phyloP scores from a whole-genome alignment of 2,329 filamentous ascomycete species.

The Epichloe coenophiala region DNA sequence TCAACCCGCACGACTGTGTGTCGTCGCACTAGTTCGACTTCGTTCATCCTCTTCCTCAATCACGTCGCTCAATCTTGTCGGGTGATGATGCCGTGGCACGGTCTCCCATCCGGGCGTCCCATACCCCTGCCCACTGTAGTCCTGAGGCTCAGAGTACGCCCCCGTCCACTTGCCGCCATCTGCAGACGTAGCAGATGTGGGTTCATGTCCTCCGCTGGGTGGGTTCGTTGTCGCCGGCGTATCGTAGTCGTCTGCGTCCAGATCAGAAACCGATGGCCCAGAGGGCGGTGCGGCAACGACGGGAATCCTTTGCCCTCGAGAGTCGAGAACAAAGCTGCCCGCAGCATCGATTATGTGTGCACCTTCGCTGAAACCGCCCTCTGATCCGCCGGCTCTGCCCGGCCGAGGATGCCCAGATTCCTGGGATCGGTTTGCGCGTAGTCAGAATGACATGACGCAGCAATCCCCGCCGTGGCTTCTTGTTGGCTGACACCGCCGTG shows the following conservation, averaged over 20 bases:
- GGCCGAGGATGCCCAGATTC: constrained; percentile 9
- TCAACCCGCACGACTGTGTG: constrained; percentile 36
- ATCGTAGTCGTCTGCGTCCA: constrained; percentile 43
- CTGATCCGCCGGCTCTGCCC: constrained; percentile 28
- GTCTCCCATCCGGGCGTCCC: constrained; percentile 60
- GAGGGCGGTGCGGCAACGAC: constrained; percentile 31
- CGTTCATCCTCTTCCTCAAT: constrained; percentile 75
- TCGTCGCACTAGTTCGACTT: constrained; percentile 61
- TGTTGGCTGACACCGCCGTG: constrained; percentile 50
- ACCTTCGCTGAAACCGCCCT: constrained; percentile 53
- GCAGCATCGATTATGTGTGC: constrained; percentile 55
- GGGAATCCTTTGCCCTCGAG: constrained; percentile 44
- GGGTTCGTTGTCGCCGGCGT: constrained; percentile 32
- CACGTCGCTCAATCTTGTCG: constrained; percentile 78
- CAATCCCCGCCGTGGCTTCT: constrained; percentile 29
- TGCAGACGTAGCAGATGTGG: constrained; percentile 15
- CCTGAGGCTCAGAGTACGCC: constrained; percentile 30
- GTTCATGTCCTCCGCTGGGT: constrained; percentile 21
- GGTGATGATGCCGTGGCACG: constrained; percentile 72
- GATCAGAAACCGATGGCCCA: constrained; percentile 35
- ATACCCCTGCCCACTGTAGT: constrained; percentile 56
- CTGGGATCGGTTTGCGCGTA: constrained; percentile 16
- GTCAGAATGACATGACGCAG: constrained; percentile 16
- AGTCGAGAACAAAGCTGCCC: constrained; percentile 48
- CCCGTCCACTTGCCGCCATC: constrained; percentile 27